A percentile compares a stretch with the other conserved stretches of the same genome.
These are phyloP conservation scores for Bothriochloa decipiens DNA, from an alignment of 176 grass and related monocot genomes.

Conservation along the genomic window DNA sequence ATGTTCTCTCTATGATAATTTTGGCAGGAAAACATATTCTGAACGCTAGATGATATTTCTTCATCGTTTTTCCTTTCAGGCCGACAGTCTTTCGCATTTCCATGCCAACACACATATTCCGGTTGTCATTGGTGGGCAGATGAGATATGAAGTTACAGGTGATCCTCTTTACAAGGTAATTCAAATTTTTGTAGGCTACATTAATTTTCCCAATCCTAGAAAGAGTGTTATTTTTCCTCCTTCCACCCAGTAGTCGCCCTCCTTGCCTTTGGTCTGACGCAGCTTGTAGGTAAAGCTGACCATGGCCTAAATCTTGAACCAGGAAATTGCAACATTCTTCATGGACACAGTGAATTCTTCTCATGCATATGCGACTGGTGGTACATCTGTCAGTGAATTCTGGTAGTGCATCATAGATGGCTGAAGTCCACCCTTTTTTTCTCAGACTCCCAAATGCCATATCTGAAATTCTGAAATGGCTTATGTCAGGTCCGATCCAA, in stretches of 20 bases:
- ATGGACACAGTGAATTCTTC: conserved; percentile 92
- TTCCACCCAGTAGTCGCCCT: neutral
- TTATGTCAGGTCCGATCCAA: conserved; percentile 69
- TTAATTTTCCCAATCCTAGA: neutral
- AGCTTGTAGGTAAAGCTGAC: neutral
- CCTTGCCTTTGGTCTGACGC: neutral
- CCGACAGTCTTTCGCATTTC: conserved; percentile 82
- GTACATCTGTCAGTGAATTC: conserved; percentile 90
- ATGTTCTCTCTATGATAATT: neutral
- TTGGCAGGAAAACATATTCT: neutral
- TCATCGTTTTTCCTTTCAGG: conserved; percentile 39
- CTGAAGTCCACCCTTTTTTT: neutral
- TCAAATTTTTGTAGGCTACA: neutral
- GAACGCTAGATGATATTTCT: neutral
- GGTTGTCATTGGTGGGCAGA: conserved; percentile 80
- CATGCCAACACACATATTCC: conserved; percentile 97
- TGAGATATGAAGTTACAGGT: conserved; percentile 87
- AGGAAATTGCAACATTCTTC: conserved; percentile 87
- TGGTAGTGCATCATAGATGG: conserved; percentile 52
- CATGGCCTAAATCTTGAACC: conserved; percentile 1
- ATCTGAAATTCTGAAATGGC: conserved; percentile 14
- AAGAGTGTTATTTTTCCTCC: neutral
- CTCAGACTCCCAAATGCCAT: neutral
- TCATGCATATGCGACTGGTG: conserved; percentile 85
- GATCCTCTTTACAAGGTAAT: conserved; percentile 96